Percentiles rank a stretch among this genome's conserved stretches.
Evolutionary conservation across 331 rosid species (phyloP).

Genomic region (Ulmus americana): DNA sequence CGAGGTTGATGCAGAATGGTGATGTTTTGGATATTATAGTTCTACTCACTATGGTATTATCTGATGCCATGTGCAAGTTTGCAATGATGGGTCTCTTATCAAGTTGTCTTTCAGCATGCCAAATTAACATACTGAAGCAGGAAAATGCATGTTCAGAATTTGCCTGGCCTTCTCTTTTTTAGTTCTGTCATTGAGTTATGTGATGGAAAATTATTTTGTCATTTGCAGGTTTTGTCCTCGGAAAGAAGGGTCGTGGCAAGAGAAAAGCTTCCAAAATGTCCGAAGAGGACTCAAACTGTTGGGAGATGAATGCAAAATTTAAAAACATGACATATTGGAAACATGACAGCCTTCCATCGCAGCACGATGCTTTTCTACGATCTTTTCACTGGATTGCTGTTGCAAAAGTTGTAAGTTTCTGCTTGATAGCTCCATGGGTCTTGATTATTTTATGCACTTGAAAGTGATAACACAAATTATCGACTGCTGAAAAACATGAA

Average conservation of each 20-base stretch:
- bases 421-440: not conserved
- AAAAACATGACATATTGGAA: conserved; percentile 23
- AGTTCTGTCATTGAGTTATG: no score
- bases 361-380: conserved; percentile 54
- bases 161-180: no score
- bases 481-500: no score
- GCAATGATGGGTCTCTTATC: no score
- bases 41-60: no score
- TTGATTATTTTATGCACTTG: no score
- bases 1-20: no score
- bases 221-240: conserved; percentile 53
- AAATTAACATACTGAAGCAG: no score
- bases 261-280: conserved; percentile 19
- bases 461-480: no score
- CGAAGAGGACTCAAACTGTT: conserved; percentile 29
- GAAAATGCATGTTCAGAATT: no score
- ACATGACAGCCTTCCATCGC: conserved; percentile 42
- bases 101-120: not conserved
- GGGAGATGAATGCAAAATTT: conserved; percentile 55
- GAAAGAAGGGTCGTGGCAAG: conserved; percentile 36
- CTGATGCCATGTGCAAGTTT: not conserved
- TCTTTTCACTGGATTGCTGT: conserved; percentile 65
- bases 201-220: not conserved
- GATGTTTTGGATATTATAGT: no score
- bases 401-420: conserved; percentile 57